Evolutionary conservation across 768 basidiomycete species (phyloP).

Genomic region (Xerocomellus amylosporus): DNA sequence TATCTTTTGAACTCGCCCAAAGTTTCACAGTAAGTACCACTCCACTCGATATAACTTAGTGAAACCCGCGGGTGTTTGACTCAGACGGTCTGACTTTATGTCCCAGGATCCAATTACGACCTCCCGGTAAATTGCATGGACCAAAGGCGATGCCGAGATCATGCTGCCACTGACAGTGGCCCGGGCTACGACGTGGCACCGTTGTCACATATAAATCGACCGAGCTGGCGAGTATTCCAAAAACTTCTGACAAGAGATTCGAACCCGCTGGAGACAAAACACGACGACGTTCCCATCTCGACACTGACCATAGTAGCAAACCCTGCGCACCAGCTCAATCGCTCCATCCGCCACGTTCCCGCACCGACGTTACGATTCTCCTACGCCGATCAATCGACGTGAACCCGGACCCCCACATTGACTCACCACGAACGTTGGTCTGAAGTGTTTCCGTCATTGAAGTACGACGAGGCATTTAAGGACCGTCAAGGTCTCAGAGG

Average conservation of each 20-base stretch:
- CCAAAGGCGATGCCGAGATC: too few species aligned
- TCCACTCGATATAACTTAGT: neutral
- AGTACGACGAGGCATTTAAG: conserved; percentile 1
- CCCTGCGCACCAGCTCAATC: neutral
- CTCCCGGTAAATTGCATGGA: neutral
- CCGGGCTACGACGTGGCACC: too few species aligned
- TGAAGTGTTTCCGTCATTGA: neutral
- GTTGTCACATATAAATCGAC: neutral
- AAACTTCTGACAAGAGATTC: neutral
- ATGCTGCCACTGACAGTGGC: too few species aligned
- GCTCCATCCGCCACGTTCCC: neutral
- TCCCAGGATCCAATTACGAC: neutral
- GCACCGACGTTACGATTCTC: neutral
- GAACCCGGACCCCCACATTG: neutral
- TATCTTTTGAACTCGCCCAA: too few species aligned
- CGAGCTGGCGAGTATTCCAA: neutral
- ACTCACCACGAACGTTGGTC: neutral
- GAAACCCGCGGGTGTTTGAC: conserved; percentile 1
- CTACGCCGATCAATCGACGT: neutral
- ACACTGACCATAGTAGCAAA: neutral
- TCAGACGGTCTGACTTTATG: conserved; percentile 5
- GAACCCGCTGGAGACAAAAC: neutral
- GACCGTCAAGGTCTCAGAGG: neutral
- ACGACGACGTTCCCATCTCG: neutral
- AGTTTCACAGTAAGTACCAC: neutral